Percentiles rank a stretch among this genome's conserved stretches.
These are phyloP conservation scores for Debaryomycetaceae sp. DNA, from an alignment of 1,139 yeast species.

Conservation along the genomic window DNA sequence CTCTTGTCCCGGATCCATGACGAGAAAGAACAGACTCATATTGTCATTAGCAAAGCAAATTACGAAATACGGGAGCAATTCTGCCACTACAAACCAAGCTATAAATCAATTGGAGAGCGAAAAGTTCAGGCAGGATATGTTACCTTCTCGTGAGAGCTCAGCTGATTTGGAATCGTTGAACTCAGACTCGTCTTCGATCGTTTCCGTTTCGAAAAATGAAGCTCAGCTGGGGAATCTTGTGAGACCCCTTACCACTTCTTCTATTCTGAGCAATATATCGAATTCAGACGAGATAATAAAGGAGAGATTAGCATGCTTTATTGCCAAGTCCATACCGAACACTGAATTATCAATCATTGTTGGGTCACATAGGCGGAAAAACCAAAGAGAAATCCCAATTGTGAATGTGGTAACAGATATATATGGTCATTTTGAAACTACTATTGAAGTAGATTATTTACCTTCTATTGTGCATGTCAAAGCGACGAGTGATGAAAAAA, in stretches of 20 bases:
- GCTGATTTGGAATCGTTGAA: slow-evolving; percentile 17
- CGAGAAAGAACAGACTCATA: slow-evolving; percentile 67
- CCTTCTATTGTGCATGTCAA: slow-evolving; percentile 51
- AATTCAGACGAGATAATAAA: slow-evolving; percentile 40
- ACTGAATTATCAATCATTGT: slow-evolving; percentile 50
- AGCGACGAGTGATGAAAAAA: slow-evolving; percentile 41
- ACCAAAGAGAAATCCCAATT: slow-evolving; percentile 18
- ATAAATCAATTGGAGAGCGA: slow-evolving; percentile 30
- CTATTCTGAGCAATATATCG: slow-evolving; percentile 4
- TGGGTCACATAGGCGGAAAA: slow-evolving; percentile 38
- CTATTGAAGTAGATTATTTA: slow-evolving; percentile 47
- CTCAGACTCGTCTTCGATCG: slow-evolving; percentile 10
- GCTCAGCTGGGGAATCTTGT: slow-evolving; percentile 1
- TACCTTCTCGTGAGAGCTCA: slow-evolving; percentile 11
- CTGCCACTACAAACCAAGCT: slow-evolving; percentile 21
- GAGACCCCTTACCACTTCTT: slow-evolving; percentile 5
- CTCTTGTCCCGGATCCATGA: slow-evolving; percentile 65
- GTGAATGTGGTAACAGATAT: slow-evolving; percentile 46
- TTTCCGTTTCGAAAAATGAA: slow-evolving; percentile 7
- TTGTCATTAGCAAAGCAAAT: slow-evolving; percentile 69
- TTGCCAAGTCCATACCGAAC: slow-evolving; percentile 55
- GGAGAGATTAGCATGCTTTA: slow-evolving; percentile 57
- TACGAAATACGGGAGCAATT: slow-evolving; percentile 39
- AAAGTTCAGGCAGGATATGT: slow-evolving; percentile 25
- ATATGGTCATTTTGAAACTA: slow-evolving; percentile 56